Evolutionary conservation across 2,329 filamentous ascomycete genomes (phyloP).

Genomic region (Mycosphaerella arachidis): DNA sequence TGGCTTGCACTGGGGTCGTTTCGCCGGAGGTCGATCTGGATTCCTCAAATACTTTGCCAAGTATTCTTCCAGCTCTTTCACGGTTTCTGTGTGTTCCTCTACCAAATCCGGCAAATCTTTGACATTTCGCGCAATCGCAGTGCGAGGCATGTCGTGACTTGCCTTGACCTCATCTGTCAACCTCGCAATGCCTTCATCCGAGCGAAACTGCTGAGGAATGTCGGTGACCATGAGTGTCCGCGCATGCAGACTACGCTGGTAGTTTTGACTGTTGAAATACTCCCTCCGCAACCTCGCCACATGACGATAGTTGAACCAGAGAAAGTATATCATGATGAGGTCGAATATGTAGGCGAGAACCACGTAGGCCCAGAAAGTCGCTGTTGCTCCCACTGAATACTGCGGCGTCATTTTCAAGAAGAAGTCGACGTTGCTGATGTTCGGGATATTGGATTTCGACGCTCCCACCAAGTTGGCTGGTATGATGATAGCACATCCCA

Average conservation of each 20-base stretch:
- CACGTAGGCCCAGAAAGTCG: conserved; percentile 56
- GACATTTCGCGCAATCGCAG: conserved; percentile 83
- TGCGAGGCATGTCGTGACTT: conserved; percentile 71
- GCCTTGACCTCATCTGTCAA: conserved; percentile 78
- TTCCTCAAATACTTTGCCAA: conserved; percentile 88
- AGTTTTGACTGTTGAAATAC: conserved; percentile 83
- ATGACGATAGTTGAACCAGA: conserved; percentile 86
- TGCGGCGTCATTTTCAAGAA: conserved; percentile 57
- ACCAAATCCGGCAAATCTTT: conserved; percentile 84
- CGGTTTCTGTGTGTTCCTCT: conserved; percentile 72
- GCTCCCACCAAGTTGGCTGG: conserved; percentile 60
- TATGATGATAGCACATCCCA: conserved; percentile 73
- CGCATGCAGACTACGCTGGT: conserved; percentile 81
- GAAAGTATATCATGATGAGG: conserved; percentile 68
- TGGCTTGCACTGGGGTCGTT: conserved; percentile 72
- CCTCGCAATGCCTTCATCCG: conserved; percentile 80
- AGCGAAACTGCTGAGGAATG: conserved; percentile 69
- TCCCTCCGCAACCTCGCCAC: conserved; percentile 65
- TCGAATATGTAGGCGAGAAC: conserved; percentile 62
- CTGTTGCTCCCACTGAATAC: conserved; percentile 42
- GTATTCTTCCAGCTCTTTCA: conserved; percentile 75
- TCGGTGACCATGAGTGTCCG: conserved; percentile 68
- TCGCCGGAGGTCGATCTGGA: conserved; percentile 70
- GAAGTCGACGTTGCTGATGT: conserved; percentile 28
- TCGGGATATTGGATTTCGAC: conserved; percentile 23